These are phyloP conservation scores for Sungouiella blattae DNA, from an alignment of 805 yeast species.

Conservation along the genomic window DNA sequence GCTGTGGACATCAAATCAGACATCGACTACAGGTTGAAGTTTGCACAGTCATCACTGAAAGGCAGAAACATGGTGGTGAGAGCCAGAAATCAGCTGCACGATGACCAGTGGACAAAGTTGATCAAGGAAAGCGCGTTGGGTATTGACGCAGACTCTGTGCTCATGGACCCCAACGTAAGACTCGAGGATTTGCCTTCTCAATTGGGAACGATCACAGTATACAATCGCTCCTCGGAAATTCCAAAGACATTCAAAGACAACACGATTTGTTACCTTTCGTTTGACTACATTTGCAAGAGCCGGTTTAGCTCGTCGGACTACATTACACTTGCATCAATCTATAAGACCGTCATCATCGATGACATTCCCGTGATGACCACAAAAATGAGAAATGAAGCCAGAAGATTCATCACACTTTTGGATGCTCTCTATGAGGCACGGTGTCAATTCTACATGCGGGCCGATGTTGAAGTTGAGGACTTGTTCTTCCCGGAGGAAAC, in stretches of 20 bases:
- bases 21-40: slow-evolving; percentile 50
- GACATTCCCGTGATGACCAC: slow-evolving; percentile 58
- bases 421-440: slow-evolving; percentile 70
- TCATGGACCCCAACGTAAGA: slow-evolving; percentile 1
- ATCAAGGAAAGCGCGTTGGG: slow-evolving; percentile 20
- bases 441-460: slow-evolving; percentile 54
- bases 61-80: slow-evolving; percentile 33
- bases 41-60: slow-evolving; percentile 16
- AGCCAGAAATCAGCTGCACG: slow-evolving; percentile 19
- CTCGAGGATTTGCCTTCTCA: slow-evolving; percentile 14
- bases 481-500: slow-evolving; percentile 56
- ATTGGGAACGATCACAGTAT: slow-evolving; percentile 42
- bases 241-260: slow-evolving; percentile 37
- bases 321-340: slow-evolving; percentile 61
- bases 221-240: slow-evolving; percentile 50
- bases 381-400: slow-evolving; percentile 62
- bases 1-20: slow-evolving; percentile 59
- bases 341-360: slow-evolving; percentile 54
- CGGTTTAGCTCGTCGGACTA: slow-evolving; percentile 65
- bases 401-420: slow-evolving; percentile 60
- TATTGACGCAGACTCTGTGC: background rate
- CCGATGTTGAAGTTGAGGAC: slow-evolving; percentile 47
- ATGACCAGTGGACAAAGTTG: slow-evolving; percentile 32
- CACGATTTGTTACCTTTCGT: slow-evolving; percentile 48
- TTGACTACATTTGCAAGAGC: slow-evolving; percentile 52